Evolutionary conservation across 164 flowering plant genomes (phyloP), one percentile per base, ranked within the genome.

Genomic region (Vitis riparia): DNA sequence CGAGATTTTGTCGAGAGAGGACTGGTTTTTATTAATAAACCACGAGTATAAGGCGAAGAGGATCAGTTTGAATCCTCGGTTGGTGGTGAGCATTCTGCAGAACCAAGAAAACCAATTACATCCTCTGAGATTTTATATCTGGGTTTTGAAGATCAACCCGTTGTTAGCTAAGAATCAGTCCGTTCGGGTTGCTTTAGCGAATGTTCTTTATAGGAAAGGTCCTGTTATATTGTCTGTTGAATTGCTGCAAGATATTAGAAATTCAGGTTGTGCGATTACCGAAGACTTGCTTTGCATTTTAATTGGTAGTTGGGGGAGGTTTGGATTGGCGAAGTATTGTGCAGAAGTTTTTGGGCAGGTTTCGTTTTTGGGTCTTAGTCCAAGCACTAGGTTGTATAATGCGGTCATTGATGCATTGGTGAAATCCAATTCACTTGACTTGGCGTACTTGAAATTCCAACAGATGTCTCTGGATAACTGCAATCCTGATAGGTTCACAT

Each of bases 401-500:
- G 88, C 98, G 0, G 88, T 90, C 14, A 86, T 95, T 57, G 96
- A 91, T 85, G 96, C 89, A 3, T 77, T 95, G 66, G 85, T 93
- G 71, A 91, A 90, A 75, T 85, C 96, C 52, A 90, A 88, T 83
- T 87, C 94, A 1, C 83, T 95, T 47, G 94, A 95, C 74, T 76
- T 88, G 83, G 99, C 99, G 14, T 95, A 95, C 77, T 77, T 90
- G 65, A 91, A 91, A 63, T 93, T 95, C 79, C 98, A 95, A 59
- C 94, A 95, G 71, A 95, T 95, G 99, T 59, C 82, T 1, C 74
- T 78, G 7, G 97, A 93, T 87, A 78, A 75, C n/a, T 92, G 97
- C 77, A 71, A 32, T 14, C 95, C 97, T 2, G 98, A 95, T 79
- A 77, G 93, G 74, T 91, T 91, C 76, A 95, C 99, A 0, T 95